phyloP scores from a whole-genome alignment of 768 basidiomycete genomes.

The Zangia roseola region DNA sequence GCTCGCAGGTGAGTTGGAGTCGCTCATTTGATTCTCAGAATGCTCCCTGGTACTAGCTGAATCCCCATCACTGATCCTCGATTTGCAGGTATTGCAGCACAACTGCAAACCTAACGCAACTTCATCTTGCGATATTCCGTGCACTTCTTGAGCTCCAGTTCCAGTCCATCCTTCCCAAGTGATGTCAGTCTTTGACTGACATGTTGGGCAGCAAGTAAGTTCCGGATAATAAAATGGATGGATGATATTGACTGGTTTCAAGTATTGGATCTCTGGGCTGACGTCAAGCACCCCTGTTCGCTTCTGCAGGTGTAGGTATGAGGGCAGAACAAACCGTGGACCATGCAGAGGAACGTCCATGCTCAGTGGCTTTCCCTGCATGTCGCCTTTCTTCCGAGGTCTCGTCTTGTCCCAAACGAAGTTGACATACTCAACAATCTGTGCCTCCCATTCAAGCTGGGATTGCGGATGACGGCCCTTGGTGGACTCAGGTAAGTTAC shows the following conservation, averaged over 20 bases:
- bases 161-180: constrained; percentile 3
- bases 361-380: neutral
- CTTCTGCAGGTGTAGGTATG: neutral
- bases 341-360: neutral
- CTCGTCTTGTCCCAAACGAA: neutral
- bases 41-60: no score
- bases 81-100: no score
- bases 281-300: neutral
- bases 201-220: neutral
- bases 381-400: constrained; percentile 1
- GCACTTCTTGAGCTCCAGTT: constrained; percentile 1
- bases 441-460: neutral
- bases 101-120: no score
- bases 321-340: no score
- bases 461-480: neutral
- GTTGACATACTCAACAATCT: neutral
- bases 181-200: neutral
- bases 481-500: neutral
- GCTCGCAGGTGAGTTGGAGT: no score
- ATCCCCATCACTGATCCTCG: no score
- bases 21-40: no score
- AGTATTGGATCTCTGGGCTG: neutral
- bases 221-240: constrained; percentile 10
- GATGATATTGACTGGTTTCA: constrained; percentile 7
- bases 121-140: neutral